Evolutionary conservation across 1,284 basidiomycete genomes (phyloP).

Genomic region (Microbotryomycetes sp.): DNA sequence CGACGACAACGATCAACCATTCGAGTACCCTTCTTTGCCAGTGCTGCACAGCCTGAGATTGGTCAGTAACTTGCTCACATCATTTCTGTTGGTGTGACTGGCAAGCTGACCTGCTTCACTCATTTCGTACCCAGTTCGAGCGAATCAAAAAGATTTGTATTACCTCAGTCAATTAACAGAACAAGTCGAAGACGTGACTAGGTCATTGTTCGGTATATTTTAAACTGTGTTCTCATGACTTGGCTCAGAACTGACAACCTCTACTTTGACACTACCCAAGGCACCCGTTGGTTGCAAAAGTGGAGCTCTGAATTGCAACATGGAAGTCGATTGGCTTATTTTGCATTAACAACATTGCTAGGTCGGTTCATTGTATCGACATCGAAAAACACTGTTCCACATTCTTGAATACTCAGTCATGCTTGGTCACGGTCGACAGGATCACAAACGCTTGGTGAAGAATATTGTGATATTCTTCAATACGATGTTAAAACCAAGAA

Average conservation of each 20-base stretch:
- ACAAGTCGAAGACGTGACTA: slow-evolving; percentile 40
- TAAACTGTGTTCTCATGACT: not conserved
- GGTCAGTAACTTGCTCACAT: slow-evolving; percentile 15
- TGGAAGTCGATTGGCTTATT: slow-evolving; percentile 40
- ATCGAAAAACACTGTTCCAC: not conserved
- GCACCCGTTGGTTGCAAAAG: slow-evolving; percentile 40
- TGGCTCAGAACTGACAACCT: not conserved
- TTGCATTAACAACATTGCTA: slow-evolving; percentile 39
- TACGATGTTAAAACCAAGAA: slow-evolving; percentile 34
- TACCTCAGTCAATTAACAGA: slow-evolving; percentile 41
- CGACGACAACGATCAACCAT: not conserved
- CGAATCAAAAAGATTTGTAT: slow-evolving; percentile 44
- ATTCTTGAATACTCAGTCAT: not conserved
- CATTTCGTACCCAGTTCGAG: slow-evolving; percentile 32
- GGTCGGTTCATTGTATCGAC: slow-evolving; percentile 9
- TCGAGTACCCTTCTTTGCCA: slow-evolving; percentile 38
- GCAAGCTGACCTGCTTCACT: not conserved
- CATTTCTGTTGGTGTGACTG: not conserved
- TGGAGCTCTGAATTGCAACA: slow-evolving; percentile 39
- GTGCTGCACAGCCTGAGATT: slow-evolving; percentile 42
- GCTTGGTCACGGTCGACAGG: slow-evolving; percentile 22
- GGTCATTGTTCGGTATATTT: slow-evolving; percentile 37
- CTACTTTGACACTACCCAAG: slow-evolving; percentile 13
- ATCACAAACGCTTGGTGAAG: slow-evolving; percentile 45
- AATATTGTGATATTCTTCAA: slow-evolving; percentile 45